Base-by-base conservation (phyloP, 2,329 filamentous ascomycete species). In the Colletotrichum ledebouriae region DNA sequence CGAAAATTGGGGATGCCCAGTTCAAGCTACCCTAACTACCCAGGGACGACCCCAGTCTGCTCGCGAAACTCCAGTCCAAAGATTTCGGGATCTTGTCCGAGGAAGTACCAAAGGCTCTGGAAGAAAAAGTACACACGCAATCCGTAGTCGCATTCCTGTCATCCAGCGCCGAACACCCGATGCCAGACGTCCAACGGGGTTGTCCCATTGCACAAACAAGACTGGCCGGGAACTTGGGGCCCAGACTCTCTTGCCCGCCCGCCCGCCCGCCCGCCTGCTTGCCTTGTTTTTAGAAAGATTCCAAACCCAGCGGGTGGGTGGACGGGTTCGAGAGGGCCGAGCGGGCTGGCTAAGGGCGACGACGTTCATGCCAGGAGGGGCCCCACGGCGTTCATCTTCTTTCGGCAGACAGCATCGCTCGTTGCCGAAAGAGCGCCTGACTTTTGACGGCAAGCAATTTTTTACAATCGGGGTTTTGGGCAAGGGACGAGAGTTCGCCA, bases 41-140 rank as follows among this genome's bases (percentile, higher is more conserved):
- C 65, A 64, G 61, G 59, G 61, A 60, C 66, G 47, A 60, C 42
- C 61, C 61, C 49, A 12, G 56, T 17, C 3, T 11, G 22, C 61
- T 34, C 17, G 60, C 65, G 29, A 46, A 64, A 49, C 60, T 34
- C 39, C 7, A 17, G 10, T 34, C 29, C 29, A 29, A 9, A 25
- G 15, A 25, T 39, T 6, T 53, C 37, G 46, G 34, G 34, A 47
- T 57, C 13, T 7, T 56, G 22, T 49, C 33, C 25, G 25, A 39
- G 41, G 12, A 34, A 33, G 22, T 22, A 22, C 47, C 34, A 17
- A 29, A 10, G 17, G 17, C 33, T 25, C 52, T 29, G 9, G 29
- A 29, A 29, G 29, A 29, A 7, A 29, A 29, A 9, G n/a, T 34
- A 10, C 10, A 25, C 3, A 56, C 44, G 34, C 34, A 67, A 47